Evolutionary conservation across 2,329 filamentous ascomycete species (phyloP).

Genomic region (Fusarium succisae): DNA sequence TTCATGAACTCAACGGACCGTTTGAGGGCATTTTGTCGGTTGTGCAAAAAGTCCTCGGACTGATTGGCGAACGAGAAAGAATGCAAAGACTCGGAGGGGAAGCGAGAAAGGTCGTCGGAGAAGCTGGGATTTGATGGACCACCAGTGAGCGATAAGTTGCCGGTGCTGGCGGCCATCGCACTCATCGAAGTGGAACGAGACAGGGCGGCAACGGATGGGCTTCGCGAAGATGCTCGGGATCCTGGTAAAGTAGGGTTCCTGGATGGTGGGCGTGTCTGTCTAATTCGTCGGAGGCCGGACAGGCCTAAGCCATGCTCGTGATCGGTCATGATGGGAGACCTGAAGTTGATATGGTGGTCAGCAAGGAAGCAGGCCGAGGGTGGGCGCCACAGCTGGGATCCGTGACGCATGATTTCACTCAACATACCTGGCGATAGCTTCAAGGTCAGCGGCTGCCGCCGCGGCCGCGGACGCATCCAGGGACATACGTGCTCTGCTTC

Average conservation of each 20-base stretch:
- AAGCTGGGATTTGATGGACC: constrained; percentile 78
- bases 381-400: constrained; percentile 23
- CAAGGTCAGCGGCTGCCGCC: constrained; percentile 67
- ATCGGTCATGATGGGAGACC: constrained; percentile 83
- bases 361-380: constrained; percentile 27
- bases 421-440: constrained; percentile 76
- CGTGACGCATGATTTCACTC: constrained; percentile 32
- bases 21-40: constrained; percentile 90
- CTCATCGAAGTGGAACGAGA: constrained; percentile 78
- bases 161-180: constrained; percentile 67
- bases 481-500: constrained; percentile 75
- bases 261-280: constrained; percentile 77
- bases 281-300: constrained; percentile 91
- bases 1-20: constrained; percentile 97
- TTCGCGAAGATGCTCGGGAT: constrained; percentile 71
- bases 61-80: constrained; percentile 98
- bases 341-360: constrained; percentile 53
- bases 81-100: constrained; percentile 94
- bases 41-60: constrained; percentile 91
- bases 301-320: constrained; percentile 88
- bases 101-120: constrained; percentile 88
- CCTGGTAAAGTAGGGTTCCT: constrained; percentile 71
- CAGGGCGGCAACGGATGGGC: constrained; percentile 63
- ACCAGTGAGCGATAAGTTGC: constrained; percentile 64
- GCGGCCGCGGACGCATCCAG: constrained; percentile 77